These are phyloP conservation scores for Termitomyces sp. DNA, from an alignment of 768 basidiomycete genomes.

Conservation along the genomic window DNA sequence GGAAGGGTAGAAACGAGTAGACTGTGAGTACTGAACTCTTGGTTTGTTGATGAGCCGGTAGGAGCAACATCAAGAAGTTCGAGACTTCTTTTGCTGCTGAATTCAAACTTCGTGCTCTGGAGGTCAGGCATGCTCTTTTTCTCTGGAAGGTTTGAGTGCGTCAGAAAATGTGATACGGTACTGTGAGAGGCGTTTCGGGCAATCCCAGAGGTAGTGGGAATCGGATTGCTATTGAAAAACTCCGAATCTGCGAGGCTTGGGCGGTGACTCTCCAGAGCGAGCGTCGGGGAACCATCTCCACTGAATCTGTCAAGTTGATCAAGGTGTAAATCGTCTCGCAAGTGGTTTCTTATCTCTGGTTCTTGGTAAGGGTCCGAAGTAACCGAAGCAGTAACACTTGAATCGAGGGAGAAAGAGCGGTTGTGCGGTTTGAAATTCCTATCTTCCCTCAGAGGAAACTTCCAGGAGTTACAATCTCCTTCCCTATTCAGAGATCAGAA, in stretches of 20 bases:
- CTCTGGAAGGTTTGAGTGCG: constrained; percentile 32
- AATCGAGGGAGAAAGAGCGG: constrained; percentile 58
- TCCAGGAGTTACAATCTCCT: constrained; percentile 39
- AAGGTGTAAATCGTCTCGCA: constrained; percentile 34
- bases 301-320: constrained; percentile 37
- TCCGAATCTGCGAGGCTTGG: constrained; percentile 55
- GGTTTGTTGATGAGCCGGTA: neutral
- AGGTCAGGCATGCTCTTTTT: constrained; percentile 91
- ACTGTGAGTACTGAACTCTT: constrained; percentile 18
- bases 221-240: constrained; percentile 36
- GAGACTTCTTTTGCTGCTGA: constrained; percentile 20
- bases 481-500: constrained; percentile 23
- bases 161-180: constrained; percentile 28
- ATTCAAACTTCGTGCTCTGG: constrained; percentile 42
- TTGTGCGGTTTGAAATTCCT: constrained; percentile 42
- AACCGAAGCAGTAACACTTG: constrained; percentile 47
- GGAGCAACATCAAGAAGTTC: constrained; percentile 16
- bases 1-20: constrained; percentile 33
- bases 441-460: constrained; percentile 27
- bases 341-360: constrained; percentile 11
- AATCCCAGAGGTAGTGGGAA: constrained; percentile 18
- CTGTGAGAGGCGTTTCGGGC: constrained; percentile 48
- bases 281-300: constrained; percentile 36
- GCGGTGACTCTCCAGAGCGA: constrained; percentile 47
- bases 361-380: constrained; percentile 32